These are phyloP conservation scores for Monilinia vaccinii-corymbosi DNA, from an alignment of 2,329 filamentous ascomycete genomes.

Conservation along the genomic window DNA sequence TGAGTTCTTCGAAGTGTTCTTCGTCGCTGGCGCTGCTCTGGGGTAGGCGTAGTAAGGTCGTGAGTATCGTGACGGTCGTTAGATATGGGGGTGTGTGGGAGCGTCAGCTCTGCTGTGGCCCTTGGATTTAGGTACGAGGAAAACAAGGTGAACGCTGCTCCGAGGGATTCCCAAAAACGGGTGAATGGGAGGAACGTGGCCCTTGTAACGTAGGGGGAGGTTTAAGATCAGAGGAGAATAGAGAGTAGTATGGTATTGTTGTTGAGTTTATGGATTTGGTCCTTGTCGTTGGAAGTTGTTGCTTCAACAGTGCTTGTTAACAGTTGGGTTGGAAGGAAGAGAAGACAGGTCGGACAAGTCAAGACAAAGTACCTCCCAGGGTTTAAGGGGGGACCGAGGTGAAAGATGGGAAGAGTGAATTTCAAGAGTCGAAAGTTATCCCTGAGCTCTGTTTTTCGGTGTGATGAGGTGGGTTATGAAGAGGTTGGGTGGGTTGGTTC, in stretches of 20 bases:
- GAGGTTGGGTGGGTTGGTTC: constrained; percentile 3
- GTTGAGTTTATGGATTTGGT: constrained; percentile 6
- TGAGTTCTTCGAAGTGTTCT: constrained; percentile 24
- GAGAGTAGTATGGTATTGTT: not conserved
- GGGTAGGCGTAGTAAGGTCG: constrained; percentile 26
- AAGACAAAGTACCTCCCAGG: not conserved
- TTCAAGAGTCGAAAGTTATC: not conserved
- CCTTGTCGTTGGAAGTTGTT: not conserved
- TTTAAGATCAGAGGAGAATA: not conserved
- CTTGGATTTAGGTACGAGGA: constrained; percentile 11
- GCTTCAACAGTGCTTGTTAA: not conserved
- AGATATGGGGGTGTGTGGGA: constrained; percentile 19
- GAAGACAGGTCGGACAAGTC: not conserved
- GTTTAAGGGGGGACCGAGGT: not conserved
- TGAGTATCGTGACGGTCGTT: constrained; percentile 31
- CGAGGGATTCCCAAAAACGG: constrained; percentile 13
- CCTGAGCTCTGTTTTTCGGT: not conserved
- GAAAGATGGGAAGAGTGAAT: not conserved
- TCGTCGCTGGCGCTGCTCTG: constrained; percentile 28
- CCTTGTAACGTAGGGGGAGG: not conserved
- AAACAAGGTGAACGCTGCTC: constrained; percentile 25
- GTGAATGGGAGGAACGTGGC: not conserved
- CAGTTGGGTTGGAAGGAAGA: not conserved
- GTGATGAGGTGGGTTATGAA: constrained; percentile 1
- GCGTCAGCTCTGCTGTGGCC: constrained; percentile 27